These are phyloP conservation scores for Juncus effusus DNA, from an alignment of 176 grass and related monocot genomes.

Conservation along the genomic window DNA sequence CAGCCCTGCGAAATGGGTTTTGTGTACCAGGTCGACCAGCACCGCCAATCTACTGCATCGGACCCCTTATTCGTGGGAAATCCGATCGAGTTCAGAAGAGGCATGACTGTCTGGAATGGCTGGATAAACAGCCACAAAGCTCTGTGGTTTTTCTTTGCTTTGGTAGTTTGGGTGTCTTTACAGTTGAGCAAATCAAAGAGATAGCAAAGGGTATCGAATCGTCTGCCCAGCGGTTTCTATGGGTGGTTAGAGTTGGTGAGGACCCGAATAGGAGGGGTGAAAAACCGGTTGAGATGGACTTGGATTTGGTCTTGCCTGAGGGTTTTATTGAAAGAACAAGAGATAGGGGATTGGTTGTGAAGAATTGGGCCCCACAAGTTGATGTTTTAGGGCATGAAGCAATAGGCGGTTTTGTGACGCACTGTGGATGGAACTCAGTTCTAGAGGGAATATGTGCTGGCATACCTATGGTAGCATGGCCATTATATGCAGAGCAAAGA, in stretches of 20 bases:
- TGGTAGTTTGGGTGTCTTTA: slow-evolving; percentile 11
- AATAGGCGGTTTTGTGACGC: slow-evolving; percentile 15
- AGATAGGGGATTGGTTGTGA: slow-evolving; percentile 14
- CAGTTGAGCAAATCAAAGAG: slow-evolving; percentile 10
- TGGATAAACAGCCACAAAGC: slow-evolving; percentile 4
- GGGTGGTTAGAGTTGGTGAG: slow-evolving; percentile 6
- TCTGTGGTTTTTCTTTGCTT: slow-evolving; percentile 22
- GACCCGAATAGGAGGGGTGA: not conserved
- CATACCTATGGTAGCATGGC: slow-evolving; percentile 9
- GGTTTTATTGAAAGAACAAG: slow-evolving; percentile 22
- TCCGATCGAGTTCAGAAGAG: not conserved
- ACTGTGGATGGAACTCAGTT: slow-evolving; percentile 32
- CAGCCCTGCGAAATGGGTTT: not conserved
- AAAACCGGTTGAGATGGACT: not conserved
- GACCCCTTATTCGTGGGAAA: slow-evolving; percentile 13
- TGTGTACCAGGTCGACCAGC: slow-evolving; percentile 14
- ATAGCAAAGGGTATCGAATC: slow-evolving; percentile 18
- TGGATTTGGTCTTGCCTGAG: not conserved
- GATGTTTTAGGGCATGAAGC: slow-evolving; percentile 17
- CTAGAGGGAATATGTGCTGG: slow-evolving; percentile 13
- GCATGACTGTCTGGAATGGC: slow-evolving; percentile 18
- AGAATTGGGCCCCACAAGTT: slow-evolving; percentile 22
- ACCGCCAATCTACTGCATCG: slow-evolving; percentile 16
- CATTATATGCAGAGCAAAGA: slow-evolving; percentile 8
- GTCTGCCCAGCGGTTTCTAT: slow-evolving; percentile 15